A percentile compares a stretch with the other conserved stretches of the same genome.
phyloP scores from a whole-genome alignment of 2,329 filamentous ascomycete species.

The Penicillium sp. region DNA sequence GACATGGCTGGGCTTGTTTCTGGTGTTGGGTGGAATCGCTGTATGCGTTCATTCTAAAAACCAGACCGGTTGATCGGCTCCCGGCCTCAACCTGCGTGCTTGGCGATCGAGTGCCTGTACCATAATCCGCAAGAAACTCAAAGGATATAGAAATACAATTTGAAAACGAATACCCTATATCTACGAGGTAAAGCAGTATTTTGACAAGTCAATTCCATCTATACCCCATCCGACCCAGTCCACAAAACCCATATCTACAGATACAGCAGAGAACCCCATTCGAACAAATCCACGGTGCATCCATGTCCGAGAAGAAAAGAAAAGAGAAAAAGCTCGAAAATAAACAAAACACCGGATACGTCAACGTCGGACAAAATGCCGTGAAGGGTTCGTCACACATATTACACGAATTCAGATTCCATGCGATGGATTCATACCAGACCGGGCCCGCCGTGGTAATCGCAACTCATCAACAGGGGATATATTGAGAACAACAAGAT shows the following conservation, averaged over 20 bases:
- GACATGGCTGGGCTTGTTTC: slow-evolving; percentile 76
- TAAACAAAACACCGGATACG: slow-evolving; percentile 12
- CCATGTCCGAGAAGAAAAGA: background rate
- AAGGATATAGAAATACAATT: background rate
- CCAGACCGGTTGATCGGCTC: slow-evolving; percentile 15
- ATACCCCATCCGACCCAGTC: slow-evolving; percentile 3
- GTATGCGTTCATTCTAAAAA: slow-evolving; percentile 68
- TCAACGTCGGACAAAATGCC: slow-evolving; percentile 6
- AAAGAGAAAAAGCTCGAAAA: slow-evolving; percentile 4
- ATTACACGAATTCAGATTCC: slow-evolving; percentile 14
- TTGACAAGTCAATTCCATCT: slow-evolving; percentile 4
- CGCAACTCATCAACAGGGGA: slow-evolving; percentile 16
- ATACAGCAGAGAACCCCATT: slow-evolving; percentile 2
- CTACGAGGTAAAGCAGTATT: background rate
- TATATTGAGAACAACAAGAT: slow-evolving; percentile 18
- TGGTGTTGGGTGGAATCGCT: slow-evolving; percentile 77
- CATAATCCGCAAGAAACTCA: background rate
- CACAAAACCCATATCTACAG: slow-evolving; percentile 12
- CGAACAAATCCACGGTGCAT: slow-evolving; percentile 6
- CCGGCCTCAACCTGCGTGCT: background rate
- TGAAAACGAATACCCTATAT: background rate
- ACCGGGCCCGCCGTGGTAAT: slow-evolving; percentile 34
- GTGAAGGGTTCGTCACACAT: slow-evolving; percentile 24
- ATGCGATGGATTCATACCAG: slow-evolving; percentile 16
- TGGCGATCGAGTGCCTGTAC: background rate